phyloP scores from a whole-genome alignment of 371 early-diverging fungal species.

The Basidiobolus meristosporus region DNA sequence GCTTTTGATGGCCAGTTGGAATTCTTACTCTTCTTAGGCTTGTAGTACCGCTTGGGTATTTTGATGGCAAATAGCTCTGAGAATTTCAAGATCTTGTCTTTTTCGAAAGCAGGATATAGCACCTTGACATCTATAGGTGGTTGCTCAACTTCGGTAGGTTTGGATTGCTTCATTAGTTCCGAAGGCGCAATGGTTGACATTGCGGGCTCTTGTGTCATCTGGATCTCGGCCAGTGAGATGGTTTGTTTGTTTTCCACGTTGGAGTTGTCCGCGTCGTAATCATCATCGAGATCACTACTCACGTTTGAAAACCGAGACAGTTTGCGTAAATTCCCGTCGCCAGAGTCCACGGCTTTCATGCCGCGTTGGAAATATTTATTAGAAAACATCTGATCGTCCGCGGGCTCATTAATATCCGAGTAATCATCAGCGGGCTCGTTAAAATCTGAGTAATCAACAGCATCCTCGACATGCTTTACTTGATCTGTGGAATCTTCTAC shows the following conservation, averaged over 20 bases:
- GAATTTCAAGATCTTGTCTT: slow-evolving; percentile 33
- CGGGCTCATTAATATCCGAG: slow-evolving; percentile 9
- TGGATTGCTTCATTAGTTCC: slow-evolving; percentile 3
- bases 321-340: not conserved
- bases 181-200: not conserved
- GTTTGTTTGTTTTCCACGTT: slow-evolving; percentile 5
- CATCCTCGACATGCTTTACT: too few relatives aligned
- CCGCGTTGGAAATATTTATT: not conserved
- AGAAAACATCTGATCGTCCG: slow-evolving; percentile 4
- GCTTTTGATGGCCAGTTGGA: too few relatives aligned
- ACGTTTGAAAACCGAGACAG: too few relatives aligned
- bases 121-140: slow-evolving; percentile 19
- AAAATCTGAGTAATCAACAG: slow-evolving; percentile 65
- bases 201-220: not conserved
- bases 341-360: not conserved
- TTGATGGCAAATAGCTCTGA: slow-evolving; percentile 44
- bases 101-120: slow-evolving; percentile 45
- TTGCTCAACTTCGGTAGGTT: slow-evolving; percentile 2
- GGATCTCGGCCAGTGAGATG: slow-evolving; percentile 1
- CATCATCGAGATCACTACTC: not conserved
- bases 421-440: slow-evolving; percentile 61
- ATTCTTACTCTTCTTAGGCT: not conserved
- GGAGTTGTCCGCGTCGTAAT: slow-evolving; percentile 6
- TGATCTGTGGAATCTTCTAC: too few relatives aligned
- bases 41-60: too few relatives aligned